These are phyloP conservation scores for Dimocarpus longan DNA, from an alignment of 345 rosid species.

Conservation along the genomic window DNA sequence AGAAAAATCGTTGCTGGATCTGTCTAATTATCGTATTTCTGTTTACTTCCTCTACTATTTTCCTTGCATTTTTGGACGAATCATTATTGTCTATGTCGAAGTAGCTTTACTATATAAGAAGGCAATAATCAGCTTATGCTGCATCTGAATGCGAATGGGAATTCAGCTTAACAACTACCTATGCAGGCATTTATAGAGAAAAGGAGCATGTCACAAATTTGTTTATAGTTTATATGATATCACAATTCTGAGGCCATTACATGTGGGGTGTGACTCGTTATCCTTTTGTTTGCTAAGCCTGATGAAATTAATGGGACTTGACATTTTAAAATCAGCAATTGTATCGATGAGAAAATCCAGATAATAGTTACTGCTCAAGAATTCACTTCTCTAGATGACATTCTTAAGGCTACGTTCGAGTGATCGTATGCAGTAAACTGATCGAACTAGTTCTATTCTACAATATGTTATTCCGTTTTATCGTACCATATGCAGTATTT, in stretches of 20 bases:
- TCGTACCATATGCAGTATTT: background rate
- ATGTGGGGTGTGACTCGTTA: background rate
- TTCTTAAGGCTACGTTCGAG: background rate
- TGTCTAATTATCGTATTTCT: background rate
- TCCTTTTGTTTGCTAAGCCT: background rate
- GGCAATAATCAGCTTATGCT: background rate
- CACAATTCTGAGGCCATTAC: background rate
- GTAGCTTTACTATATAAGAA: background rate
- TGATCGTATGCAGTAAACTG: background rate
- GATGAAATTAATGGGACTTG: background rate
- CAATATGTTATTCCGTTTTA: background rate
- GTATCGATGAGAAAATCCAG: background rate
- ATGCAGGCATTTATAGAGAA: background rate
- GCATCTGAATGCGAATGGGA: background rate
- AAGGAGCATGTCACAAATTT: background rate
- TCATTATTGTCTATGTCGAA: background rate
- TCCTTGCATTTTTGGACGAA: background rate
- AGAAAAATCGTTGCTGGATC: background rate
- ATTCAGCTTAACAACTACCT: background rate
- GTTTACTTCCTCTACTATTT: too few relatives aligned
- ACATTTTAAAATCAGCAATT: background rate
- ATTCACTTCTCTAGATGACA: background rate
- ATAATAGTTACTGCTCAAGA: too few relatives aligned
- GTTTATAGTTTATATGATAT: background rate
- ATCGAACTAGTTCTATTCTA: background rate